Conservation (phyloP, 2,329 filamentous ascomycete species). For the Pseudogymnoascus sp. region DNA sequence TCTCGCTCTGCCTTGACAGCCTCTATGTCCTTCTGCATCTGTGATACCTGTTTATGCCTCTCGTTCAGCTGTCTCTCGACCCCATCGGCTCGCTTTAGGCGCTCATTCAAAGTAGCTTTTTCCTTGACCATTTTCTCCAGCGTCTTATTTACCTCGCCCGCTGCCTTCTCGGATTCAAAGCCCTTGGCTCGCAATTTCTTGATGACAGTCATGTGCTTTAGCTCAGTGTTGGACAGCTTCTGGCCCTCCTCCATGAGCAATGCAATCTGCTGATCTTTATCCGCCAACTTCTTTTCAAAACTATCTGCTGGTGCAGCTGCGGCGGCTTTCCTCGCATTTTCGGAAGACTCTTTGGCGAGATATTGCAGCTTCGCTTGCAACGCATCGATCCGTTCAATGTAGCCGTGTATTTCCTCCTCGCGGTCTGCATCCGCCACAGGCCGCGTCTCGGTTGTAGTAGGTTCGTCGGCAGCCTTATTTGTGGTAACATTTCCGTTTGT, state of each 20-base stretch:
- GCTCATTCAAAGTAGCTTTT: slow-evolving; percentile 36
- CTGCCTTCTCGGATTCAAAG: slow-evolving; percentile 55
- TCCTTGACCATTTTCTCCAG: slow-evolving; percentile 51
- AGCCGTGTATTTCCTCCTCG: slow-evolving; percentile 73
- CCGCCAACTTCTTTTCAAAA: slow-evolving; percentile 68
- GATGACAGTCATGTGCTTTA: slow-evolving; percentile 73
- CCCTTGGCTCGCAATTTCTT: slow-evolving; percentile 68
- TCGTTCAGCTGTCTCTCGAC: slow-evolving; percentile 48
- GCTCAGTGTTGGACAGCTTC: slow-evolving; percentile 74
- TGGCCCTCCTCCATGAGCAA: slow-evolving; percentile 87
- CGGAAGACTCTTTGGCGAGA: slow-evolving; percentile 68
- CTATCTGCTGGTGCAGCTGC: slow-evolving; percentile 55
- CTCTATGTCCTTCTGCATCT: slow-evolving; percentile 49
- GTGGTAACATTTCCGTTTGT: background rate
- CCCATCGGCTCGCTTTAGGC: slow-evolving; percentile 41
- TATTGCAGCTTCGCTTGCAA: slow-evolving; percentile 87
- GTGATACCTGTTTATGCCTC: slow-evolving; percentile 41
- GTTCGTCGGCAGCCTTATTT: background rate
- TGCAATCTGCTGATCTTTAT: slow-evolving; percentile 86
- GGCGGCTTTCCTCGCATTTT: slow-evolving; percentile 62
- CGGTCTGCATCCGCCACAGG: slow-evolving; percentile 37
- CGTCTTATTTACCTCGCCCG: slow-evolving; percentile 49
- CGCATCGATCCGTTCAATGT: slow-evolving; percentile 85
- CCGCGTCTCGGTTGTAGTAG: slow-evolving; percentile 20
- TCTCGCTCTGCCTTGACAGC: slow-evolving; percentile 53